Percentiles rank a stretch among this genome's conserved stretches.
phyloP scores from a whole-genome alignment of 2,329 filamentous ascomycete species.

The Pestalotiopsis sp. region DNA sequence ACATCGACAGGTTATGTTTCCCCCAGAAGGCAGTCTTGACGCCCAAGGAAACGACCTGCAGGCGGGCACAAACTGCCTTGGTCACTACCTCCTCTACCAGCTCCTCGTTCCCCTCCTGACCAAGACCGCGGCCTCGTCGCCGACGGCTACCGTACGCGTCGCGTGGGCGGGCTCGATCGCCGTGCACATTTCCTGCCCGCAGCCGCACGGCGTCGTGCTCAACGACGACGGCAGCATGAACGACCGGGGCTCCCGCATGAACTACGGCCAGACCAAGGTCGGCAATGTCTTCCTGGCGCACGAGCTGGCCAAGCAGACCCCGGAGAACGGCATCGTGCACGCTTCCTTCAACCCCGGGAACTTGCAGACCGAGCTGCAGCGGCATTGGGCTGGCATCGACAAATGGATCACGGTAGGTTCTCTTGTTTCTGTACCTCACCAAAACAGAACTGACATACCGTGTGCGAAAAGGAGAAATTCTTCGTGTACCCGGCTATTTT shows the following conservation, averaged over 20 bases:
- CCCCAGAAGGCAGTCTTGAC: not conserved
- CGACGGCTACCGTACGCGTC: slow-evolving; percentile 19
- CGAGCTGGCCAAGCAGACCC: not conserved
- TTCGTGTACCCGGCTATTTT: not conserved
- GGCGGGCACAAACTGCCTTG: slow-evolving; percentile 10
- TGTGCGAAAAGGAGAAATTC: not conserved
- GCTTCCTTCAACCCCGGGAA: slow-evolving; percentile 14
- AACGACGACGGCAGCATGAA: not conserved
- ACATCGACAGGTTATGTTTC: not conserved
- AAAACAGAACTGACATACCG: not conserved
- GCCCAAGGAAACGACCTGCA: slow-evolving; percentile 9
- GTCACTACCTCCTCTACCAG: not conserved
- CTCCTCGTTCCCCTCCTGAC: not conserved
- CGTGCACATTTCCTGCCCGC: not conserved
- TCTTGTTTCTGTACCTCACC: not conserved
- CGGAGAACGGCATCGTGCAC: slow-evolving; percentile 2
- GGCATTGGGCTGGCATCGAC: not conserved
- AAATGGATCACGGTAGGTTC: not conserved
- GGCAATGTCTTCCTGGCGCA: not conserved
- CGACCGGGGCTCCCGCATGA: not conserved
- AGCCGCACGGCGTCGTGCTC: not conserved
- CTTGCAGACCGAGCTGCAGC: slow-evolving; percentile 5
- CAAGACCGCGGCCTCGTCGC: not conserved
- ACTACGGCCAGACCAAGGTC: not conserved
- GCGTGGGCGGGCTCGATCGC: slow-evolving; percentile 25